Evolutionary conservation across 805 yeast species (phyloP).

Genomic region (Zygoascus biomembranicola): DNA sequence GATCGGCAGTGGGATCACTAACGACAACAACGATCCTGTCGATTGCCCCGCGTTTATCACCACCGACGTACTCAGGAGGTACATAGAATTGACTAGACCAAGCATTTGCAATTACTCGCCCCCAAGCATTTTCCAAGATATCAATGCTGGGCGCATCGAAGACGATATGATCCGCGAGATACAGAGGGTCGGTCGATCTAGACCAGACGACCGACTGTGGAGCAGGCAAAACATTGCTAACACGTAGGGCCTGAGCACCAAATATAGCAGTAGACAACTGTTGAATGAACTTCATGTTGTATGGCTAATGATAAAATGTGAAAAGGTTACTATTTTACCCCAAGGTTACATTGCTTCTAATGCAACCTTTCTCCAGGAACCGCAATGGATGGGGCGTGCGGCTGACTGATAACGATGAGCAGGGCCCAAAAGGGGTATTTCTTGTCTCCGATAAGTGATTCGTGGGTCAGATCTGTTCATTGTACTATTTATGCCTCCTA

Average conservation of each 20-base stretch:
- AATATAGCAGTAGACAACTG: not conserved
- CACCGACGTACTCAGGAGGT: not conserved
- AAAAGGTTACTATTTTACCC: no score
- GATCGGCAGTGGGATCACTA: slow-evolving; percentile 21
- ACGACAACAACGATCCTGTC: slow-evolving; percentile 12
- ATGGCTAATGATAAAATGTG: not conserved
- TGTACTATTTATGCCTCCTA: no score
- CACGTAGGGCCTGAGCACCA: not conserved
- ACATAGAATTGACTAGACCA: not conserved
- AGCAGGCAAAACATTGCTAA: slow-evolving; percentile 5
- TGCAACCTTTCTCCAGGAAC: no score
- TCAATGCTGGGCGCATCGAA: not conserved
- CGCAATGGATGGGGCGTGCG: no score
- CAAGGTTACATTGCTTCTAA: no score
- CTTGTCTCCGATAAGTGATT: no score
- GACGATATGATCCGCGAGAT: not conserved
- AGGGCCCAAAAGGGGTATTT: no score
- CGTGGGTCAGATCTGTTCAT: no score
- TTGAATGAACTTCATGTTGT: not conserved
- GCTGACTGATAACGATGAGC: no score
- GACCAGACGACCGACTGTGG: slow-evolving; percentile 4
- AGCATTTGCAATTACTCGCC: not conserved
- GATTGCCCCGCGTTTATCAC: not conserved
- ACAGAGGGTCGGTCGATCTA: not conserved
- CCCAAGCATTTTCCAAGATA: not conserved